phyloP scores from a whole-genome alignment of 495 filamentous ascomycete genomes.

The Corynascus novoguineensis region DNA sequence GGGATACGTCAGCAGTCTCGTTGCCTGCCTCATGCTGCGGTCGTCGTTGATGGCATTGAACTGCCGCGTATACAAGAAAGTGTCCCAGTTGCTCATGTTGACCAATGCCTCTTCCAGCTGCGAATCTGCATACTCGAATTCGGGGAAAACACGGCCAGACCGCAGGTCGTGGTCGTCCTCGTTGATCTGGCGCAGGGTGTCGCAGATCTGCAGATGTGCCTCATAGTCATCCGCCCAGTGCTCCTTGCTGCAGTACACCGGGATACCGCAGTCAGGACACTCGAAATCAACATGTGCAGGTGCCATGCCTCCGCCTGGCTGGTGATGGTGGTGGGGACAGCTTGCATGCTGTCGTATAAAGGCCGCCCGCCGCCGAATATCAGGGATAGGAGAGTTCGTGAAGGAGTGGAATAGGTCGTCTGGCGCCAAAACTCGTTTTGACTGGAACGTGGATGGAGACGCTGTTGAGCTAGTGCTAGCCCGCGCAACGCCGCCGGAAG shows the following conservation, averaged over 20 bases:
- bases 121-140: conserved; percentile 82
- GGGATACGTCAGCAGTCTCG: conserved; percentile 87
- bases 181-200: conserved; percentile 84
- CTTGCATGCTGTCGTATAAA: conserved; percentile 86
- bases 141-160: conserved; percentile 84
- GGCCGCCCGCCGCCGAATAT: conserved; percentile 76
- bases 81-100: conserved; percentile 99
- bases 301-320: conserved; percentile 50
- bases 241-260: conserved; percentile 83
- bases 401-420: conserved; percentile 92
- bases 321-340: conserved; percentile 85
- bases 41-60: conserved; percentile 86
- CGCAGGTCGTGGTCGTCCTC: conserved; percentile 96
- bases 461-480: conserved; percentile 8
- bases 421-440: conserved; percentile 51
- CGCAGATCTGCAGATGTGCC: conserved; percentile 84
- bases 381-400: conserved; percentile 76
- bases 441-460: not conserved
- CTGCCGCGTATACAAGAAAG: conserved; percentile 81
- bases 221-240: conserved; percentile 97
- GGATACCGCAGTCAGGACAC: conserved; percentile 94
- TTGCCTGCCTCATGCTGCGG: conserved; percentile 81
- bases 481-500: conserved; percentile 21
- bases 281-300: conserved; percentile 83
- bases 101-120: conserved; percentile 88